Percentiles rank a stretch among this genome's conserved stretches.
Evolutionary conservation across 2,329 filamentous ascomycete species (phyloP).

Genomic region (Blumeria hordei): DNA sequence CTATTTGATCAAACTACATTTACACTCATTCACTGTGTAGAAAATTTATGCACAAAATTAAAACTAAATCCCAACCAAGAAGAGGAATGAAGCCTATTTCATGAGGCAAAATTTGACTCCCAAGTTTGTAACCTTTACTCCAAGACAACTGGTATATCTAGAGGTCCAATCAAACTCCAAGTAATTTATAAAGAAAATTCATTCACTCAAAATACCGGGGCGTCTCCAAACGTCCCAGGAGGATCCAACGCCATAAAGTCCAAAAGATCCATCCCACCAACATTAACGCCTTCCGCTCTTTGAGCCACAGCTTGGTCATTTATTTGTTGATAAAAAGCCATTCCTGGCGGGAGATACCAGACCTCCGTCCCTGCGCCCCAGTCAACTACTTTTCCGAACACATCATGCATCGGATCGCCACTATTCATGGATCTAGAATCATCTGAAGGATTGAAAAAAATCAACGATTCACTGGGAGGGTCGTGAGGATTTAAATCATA

Average conservation of each 20-base stretch:
- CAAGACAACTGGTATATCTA: too few relatives aligned
- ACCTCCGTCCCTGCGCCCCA: slow-evolving; percentile 21
- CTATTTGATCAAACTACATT: too few relatives aligned
- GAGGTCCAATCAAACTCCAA: too few relatives aligned
- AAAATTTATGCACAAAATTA: too few relatives aligned
- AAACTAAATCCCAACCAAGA: too few relatives aligned
- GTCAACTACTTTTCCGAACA: slow-evolving; percentile 9
- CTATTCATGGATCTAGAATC: background rate
- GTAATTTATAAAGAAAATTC: too few relatives aligned
- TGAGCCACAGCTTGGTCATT: slow-evolving; percentile 37
- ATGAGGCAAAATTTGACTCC: too few relatives aligned
- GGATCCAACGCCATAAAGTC: slow-evolving; percentile 42
- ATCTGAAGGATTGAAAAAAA: background rate
- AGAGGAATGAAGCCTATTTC: too few relatives aligned
- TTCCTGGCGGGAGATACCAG: slow-evolving; percentile 41
- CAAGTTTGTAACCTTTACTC: too few relatives aligned
- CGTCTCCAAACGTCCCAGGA: background rate
- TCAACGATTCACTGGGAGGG: slow-evolving; percentile 10
- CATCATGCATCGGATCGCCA: slow-evolving; percentile 5
- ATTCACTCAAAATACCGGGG: background rate
- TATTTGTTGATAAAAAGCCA: slow-evolving; percentile 40
- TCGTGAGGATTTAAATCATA: slow-evolving; percentile 26
- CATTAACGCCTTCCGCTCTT: slow-evolving; percentile 42
- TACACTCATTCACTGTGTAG: too few relatives aligned
- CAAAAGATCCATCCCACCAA: slow-evolving; percentile 39